These are phyloP conservation scores for Emmonsiellopsis sp. DNA, from an alignment of 2,329 filamentous ascomycete genomes.

Conservation along the genomic window DNA sequence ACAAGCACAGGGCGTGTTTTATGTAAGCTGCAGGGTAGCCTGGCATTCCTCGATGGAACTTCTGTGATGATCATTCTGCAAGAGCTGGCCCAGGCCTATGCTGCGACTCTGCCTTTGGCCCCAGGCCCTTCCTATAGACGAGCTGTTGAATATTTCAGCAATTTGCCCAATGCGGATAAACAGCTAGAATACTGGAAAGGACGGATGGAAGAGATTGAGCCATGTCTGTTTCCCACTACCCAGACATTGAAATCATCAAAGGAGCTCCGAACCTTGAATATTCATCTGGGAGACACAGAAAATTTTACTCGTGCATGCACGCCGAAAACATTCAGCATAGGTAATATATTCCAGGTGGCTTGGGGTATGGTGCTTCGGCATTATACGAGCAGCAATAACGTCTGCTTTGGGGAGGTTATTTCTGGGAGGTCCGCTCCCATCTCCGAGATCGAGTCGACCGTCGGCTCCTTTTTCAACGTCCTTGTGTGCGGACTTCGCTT, in stretches of 20 bases:
- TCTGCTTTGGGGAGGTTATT: constrained; percentile 31
- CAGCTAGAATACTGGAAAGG: constrained; percentile 6
- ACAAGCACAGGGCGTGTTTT: constrained; percentile 5
- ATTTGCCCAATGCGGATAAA: background rate
- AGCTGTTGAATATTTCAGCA: constrained; percentile 3
- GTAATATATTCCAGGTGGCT: constrained; percentile 28
- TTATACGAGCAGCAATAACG: constrained; percentile 26
- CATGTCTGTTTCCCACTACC: constrained; percentile 3
- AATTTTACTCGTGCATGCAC: constrained; percentile 4
- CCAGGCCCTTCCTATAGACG: background rate
- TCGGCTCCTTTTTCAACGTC: constrained; percentile 21
- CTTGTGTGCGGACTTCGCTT: constrained; percentile 5
- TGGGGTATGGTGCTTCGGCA: constrained; percentile 27
- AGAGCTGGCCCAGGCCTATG: constrained; percentile 3
- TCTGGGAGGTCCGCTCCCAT: constrained; percentile 30
- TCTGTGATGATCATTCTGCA: constrained; percentile 7
- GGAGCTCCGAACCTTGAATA: background rate
- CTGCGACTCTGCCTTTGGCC: background rate
- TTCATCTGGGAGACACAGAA: background rate
- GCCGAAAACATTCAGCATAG: constrained; percentile 4
- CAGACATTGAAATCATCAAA: background rate
- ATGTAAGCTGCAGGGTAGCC: constrained; percentile 8
- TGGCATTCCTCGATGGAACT: constrained; percentile 9
- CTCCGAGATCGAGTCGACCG: constrained; percentile 25
- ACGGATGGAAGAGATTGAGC: constrained; percentile 1